Percentiles rank a stretch among this genome's conserved stretches.
Evolutionary conservation across 495 filamentous ascomycete genomes (phyloP).

Genomic region (Apiosordaria backusii): DNA sequence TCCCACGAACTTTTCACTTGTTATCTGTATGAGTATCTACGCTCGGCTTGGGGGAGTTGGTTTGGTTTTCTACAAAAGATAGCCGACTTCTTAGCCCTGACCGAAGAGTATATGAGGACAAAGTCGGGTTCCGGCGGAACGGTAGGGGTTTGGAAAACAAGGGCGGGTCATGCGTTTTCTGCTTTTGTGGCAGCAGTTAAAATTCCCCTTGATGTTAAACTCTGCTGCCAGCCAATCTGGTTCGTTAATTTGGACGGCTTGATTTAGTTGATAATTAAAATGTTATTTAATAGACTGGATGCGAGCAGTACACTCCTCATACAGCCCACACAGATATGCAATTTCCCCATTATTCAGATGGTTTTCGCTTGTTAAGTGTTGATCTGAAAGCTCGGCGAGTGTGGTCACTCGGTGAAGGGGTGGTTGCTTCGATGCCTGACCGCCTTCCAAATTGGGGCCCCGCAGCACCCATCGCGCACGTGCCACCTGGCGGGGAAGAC

Average conservation of each 20-base stretch:
- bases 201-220: slow-evolving; percentile 6
- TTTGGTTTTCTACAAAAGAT: neutral
- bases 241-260: neutral
- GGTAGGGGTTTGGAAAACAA: slow-evolving; percentile 1
- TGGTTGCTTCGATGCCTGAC: slow-evolving; percentile 5
- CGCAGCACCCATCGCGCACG: slow-evolving; percentile 12
- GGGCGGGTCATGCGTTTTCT: neutral
- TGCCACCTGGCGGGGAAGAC: slow-evolving; percentile 16
- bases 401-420: neutral
- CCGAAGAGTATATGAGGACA: slow-evolving; percentile 2
- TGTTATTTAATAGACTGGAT: neutral
- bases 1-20: neutral
- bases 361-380: too few species aligned
- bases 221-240: neutral
- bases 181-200: slow-evolving; percentile 3
- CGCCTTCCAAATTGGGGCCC: slow-evolving; percentile 13
- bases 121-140: neutral
- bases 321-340: too few species aligned
- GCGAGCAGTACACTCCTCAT: too few species aligned
- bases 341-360: too few species aligned
- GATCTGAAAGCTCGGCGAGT: neutral
- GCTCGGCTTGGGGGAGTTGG: neutral
- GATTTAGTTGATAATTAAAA: neutral
- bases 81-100: neutral
- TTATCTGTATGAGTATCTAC: slow-evolving; percentile 21